phyloP scores from a whole-genome alignment of 2,329 filamentous ascomycete species.

The Coniochaeta ligniaria region DNA sequence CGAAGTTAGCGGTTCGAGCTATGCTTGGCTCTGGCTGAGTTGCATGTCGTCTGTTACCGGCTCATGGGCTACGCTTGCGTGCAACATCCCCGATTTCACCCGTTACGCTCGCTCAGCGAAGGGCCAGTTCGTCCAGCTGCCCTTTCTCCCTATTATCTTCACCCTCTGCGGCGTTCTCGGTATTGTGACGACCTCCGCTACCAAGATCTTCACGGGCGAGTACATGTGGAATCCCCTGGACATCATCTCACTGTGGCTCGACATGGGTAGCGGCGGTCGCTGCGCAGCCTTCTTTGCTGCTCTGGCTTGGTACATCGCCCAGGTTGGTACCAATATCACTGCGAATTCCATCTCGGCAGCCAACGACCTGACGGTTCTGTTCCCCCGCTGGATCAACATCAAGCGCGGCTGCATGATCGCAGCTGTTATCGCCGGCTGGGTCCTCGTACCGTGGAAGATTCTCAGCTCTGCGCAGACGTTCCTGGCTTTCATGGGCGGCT shows the following conservation, averaged over 20 bases:
- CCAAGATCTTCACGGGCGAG: constrained; percentile 57
- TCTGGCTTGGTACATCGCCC: constrained; percentile 65
- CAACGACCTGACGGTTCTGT: constrained; percentile 73
- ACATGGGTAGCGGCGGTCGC: constrained; percentile 59
- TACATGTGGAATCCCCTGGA: constrained; percentile 69
- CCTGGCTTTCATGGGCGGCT: constrained; percentile 84
- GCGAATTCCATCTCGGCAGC: constrained; percentile 80
- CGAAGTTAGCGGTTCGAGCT: constrained; percentile 54
- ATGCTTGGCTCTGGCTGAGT: constrained; percentile 77
- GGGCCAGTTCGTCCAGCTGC: constrained; percentile 71
- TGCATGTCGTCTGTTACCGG: constrained; percentile 89
- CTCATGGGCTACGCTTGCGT: constrained; percentile 73
- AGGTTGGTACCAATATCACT: constrained; percentile 83
- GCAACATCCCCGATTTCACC: constrained; percentile 76
- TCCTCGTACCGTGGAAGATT: constrained; percentile 82
- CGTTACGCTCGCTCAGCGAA: constrained; percentile 72
- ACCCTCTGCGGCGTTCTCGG: constrained; percentile 79
- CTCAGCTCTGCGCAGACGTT: constrained; percentile 72
- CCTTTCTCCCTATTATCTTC: constrained; percentile 66
- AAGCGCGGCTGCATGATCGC: constrained; percentile 83
- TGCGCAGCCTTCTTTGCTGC: constrained; percentile 73
- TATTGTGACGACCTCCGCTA: constrained; percentile 70
- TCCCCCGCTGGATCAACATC: constrained; percentile 77
- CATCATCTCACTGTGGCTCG: constrained; percentile 59
- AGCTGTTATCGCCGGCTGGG: constrained; percentile 62